Evolutionary conservation across 2,329 filamentous ascomycete genomes (phyloP), one percentile per base, ranked within the genome.

Genomic region (Zasmidium cellare): DNA sequence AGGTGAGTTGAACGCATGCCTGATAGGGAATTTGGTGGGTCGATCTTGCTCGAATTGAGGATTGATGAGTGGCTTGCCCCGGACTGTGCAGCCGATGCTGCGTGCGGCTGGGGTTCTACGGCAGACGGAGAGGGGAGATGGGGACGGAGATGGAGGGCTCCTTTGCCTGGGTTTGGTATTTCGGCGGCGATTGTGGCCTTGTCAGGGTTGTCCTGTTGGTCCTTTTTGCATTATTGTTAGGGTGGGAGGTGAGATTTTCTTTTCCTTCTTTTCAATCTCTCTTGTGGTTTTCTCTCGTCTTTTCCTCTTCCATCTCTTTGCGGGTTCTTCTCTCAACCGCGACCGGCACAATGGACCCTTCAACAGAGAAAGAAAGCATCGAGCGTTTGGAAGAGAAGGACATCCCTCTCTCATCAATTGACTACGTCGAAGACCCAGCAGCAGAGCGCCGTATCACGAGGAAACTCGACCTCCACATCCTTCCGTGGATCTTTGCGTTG

Each of bases 401-500:
- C 24, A 31, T 18, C 9, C 38, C 53, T 20, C 50, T 47, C 23
- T 22, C 48, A 9, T 50, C 31, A 11, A 31, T 23, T 2, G 35
- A 51, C 1, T 53, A 60, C 20, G 41, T 51, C 7, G 38, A 41
- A 19, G 58, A 63, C 25, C 47, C 57, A 1, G 44, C 19, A 5
- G 12, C 24, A 5, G 61, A 63, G 18, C 31, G 45, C n/a, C 18
- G 69, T 28, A 69, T 79, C 31, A 79, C 73, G 12, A 67, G 73
- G 20, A 77, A 76, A 49, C 73, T 79, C 51, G 77, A 79, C 63
- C 55, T 64, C 0, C 76, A 76, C 48, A 72, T 80, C 25, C 64
- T 80, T 11, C 77, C 77, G 3, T 79, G 76, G 76, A 70, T 80
- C 5, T 79, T 79, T 48, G 68, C 71, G 9, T 70, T 80, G 14